Percentiles rank a stretch among this genome's conserved stretches.
These are phyloP conservation scores for Xanthoconium purpureum DNA, from an alignment of 768 basidiomycete species.

Conservation along the genomic window DNA sequence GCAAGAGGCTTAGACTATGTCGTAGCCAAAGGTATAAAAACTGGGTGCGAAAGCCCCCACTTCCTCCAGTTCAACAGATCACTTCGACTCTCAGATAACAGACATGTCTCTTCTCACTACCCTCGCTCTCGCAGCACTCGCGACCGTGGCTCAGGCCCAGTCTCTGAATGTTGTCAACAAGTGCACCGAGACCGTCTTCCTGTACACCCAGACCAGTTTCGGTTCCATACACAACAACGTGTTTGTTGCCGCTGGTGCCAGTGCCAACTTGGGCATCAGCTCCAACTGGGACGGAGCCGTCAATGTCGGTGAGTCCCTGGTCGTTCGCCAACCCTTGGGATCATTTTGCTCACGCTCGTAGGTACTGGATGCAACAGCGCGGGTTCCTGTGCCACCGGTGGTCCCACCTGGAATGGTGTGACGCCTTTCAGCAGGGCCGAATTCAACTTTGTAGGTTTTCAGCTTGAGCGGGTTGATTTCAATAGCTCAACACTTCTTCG, in stretches of 20 bases:
- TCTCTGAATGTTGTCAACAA: constrained; percentile 30
- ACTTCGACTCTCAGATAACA: neutral
- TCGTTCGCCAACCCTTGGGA: neutral
- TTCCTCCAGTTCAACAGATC: neutral
- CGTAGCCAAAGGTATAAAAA: constrained; percentile 16
- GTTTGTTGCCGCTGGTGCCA: constrained; percentile 21
- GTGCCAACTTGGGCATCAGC: constrained; percentile 28
- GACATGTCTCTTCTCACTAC: constrained; percentile 22
- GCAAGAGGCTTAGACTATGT: neutral
- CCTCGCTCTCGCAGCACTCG: constrained; percentile 21
- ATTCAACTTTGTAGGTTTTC: constrained; percentile 29
- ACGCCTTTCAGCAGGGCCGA: constrained; percentile 34
- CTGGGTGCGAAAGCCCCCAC: neutral
- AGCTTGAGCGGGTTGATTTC: neutral
- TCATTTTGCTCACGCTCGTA: constrained; percentile 11
- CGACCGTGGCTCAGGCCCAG: constrained; percentile 22
- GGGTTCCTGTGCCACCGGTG: constrained; percentile 29
- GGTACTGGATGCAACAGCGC: constrained; percentile 27
- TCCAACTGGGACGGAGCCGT: constrained; percentile 32
- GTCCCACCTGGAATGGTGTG: constrained; percentile 29
- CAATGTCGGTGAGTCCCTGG: constrained; percentile 24
- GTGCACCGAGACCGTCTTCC: constrained; percentile 27
- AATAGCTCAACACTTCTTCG: neutral
- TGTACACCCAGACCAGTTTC: constrained; percentile 30
- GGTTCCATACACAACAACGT: constrained; percentile 29